phyloP scores from a whole-genome alignment of 192 early-diverging fungal genomes.

The Helicostylum pulchrum region DNA sequence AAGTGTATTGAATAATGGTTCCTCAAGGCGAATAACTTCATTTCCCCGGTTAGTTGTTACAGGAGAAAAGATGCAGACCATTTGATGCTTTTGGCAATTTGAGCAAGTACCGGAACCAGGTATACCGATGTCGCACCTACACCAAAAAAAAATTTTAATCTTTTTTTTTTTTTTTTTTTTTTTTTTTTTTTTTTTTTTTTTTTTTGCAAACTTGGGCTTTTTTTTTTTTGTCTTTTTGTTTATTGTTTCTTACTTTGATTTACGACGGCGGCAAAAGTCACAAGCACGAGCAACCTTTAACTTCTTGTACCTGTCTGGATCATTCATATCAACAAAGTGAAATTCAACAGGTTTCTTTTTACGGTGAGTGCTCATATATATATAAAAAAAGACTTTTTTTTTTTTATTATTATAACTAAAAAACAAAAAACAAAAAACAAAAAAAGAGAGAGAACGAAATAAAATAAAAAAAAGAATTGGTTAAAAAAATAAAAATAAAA shows the following conservation, averaged over 20 bases:
- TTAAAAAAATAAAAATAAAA: too few relatives aligned
- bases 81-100: conserved; percentile 28
- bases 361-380: conserved; percentile 14
- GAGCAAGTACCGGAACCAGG: conserved; percentile 30
- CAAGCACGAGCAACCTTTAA: conserved; percentile 33
- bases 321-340: conserved; percentile 37
- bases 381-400: neutral
- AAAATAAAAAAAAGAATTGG: conserved; percentile 19
- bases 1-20: neutral
- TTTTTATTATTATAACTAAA: neutral
- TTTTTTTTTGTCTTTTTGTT: too few relatives aligned
- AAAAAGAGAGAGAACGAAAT: neutral
- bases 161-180: neutral
- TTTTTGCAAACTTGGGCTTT: too few relatives aligned
- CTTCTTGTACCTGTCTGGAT: conserved; percentile 34
- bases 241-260: conserved; percentile 30
- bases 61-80: conserved; percentile 21
- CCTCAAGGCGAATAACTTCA: neutral
- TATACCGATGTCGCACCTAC: conserved; percentile 27
- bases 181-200: too few relatives aligned
- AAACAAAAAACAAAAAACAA: conserved; percentile 13
- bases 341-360: conserved; percentile 31
- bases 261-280: conserved; percentile 32
- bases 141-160: neutral
- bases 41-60: conserved; percentile 9